Percentiles rank a stretch among this genome's conserved stretches.
These are phyloP conservation scores for Beauveria rudraprayagi DNA, from an alignment of 2,329 filamentous ascomycete genomes.

Conservation along the genomic window DNA sequence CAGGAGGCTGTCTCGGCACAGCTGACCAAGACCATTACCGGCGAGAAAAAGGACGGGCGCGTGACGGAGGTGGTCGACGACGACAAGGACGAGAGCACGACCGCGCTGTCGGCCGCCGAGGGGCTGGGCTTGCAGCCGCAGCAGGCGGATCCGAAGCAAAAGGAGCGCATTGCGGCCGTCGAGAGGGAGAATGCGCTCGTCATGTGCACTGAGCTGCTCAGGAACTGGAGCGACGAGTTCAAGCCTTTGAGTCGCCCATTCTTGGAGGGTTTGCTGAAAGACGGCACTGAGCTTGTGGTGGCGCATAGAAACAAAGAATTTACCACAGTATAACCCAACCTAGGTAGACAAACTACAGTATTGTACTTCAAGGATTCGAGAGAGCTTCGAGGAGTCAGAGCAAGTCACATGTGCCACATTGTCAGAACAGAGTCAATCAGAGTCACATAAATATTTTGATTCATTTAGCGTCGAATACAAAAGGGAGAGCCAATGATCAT, in stretches of 20 bases:
- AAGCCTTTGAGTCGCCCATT: conserved; percentile 28
- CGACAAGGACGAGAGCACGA: conserved; percentile 14
- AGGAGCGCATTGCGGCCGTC: conserved; percentile 38
- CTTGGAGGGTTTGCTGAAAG: conserved; percentile 42
- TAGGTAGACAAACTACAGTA: too few species aligned
- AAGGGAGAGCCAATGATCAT: conserved; percentile 31
- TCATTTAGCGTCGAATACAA: conserved; percentile 24
- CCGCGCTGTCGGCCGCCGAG: conserved; percentile 20
- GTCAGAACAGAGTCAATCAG: not conserved
- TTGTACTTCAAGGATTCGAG: not conserved
- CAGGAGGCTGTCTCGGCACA: conserved; percentile 34
- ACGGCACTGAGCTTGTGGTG: conserved; percentile 40
- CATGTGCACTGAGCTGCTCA: conserved; percentile 47
- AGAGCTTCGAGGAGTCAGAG: not conserved
- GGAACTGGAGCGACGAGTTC: conserved; percentile 33
- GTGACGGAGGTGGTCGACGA: conserved; percentile 9
- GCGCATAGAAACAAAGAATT: conserved; percentile 17
- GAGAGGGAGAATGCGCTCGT: conserved; percentile 57
- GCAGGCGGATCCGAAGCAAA: conserved; percentile 35
- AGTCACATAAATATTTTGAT: conserved; percentile 12
- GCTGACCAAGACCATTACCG: conserved; percentile 42
- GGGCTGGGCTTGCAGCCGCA: conserved; percentile 38
- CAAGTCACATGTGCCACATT: not conserved
- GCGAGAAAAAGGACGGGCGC: conserved; percentile 19
- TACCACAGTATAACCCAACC: not conserved